Percentiles rank a stretch among this genome's conserved stretches.
Conservation (phyloP, 495 filamentous ascomycete species). For the Xylaria castorea region DNA sequence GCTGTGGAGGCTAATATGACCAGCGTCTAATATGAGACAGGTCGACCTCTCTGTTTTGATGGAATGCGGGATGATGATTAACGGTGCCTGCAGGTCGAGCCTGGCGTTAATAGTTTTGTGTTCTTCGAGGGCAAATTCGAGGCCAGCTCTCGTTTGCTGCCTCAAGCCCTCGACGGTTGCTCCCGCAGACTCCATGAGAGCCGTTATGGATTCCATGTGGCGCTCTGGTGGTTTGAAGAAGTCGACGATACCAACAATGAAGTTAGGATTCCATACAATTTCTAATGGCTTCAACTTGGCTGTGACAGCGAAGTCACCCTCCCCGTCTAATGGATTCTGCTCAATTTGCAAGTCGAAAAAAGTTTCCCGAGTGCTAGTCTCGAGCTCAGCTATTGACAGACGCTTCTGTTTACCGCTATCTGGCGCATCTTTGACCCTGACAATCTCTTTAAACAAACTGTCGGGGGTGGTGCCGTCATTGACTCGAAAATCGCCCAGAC, state of each 20-base stretch:
- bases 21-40: slow-evolving; percentile 93
- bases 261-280: slow-evolving; percentile 94
- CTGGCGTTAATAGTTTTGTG: slow-evolving; percentile 98
- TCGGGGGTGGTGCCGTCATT: slow-evolving; percentile 94
- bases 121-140: slow-evolving; percentile 95
- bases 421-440: slow-evolving; percentile 87
- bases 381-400: slow-evolving; percentile 68
- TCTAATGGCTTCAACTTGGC: slow-evolving; percentile 94
- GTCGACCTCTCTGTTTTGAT: slow-evolving; percentile 79
- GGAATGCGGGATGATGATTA: slow-evolving; percentile 95
- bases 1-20: slow-evolving; percentile 92
- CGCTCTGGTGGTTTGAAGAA: slow-evolving; percentile 96
- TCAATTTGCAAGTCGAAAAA: slow-evolving; percentile 93
- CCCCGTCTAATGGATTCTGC: slow-evolving; percentile 91
- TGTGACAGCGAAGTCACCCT: slow-evolving; percentile 86
- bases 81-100: slow-evolving; percentile 90
- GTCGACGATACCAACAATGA: slow-evolving; percentile 84
- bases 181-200: slow-evolving; percentile 91
- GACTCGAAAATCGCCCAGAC: slow-evolving; percentile 89
- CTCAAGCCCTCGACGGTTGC: slow-evolving; percentile 93
- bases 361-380: slow-evolving; percentile 66
- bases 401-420: slow-evolving; percentile 55
- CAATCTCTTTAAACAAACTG: slow-evolving; percentile 90
- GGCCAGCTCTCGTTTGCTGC: slow-evolving; percentile 91
- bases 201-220: slow-evolving; percentile 97